These are phyloP conservation scores for Chalaropsis thielavioides DNA, from an alignment of 2,329 filamentous ascomycete species.

Conservation along the genomic window DNA sequence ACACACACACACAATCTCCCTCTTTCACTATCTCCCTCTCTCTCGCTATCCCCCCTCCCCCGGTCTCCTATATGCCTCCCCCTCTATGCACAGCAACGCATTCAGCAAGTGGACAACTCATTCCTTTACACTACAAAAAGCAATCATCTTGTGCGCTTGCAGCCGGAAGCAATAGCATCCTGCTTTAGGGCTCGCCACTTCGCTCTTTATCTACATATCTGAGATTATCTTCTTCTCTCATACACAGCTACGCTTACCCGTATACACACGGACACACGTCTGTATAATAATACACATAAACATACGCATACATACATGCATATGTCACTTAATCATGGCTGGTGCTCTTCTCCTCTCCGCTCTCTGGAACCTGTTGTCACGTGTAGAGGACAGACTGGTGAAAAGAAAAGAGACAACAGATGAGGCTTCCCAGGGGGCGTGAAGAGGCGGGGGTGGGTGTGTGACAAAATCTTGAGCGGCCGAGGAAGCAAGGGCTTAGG, in stretches of 20 bases:
- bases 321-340: background rate
- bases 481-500: too few relatives aligned
- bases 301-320: background rate
- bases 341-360: background rate
- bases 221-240: too few relatives aligned
- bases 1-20: too few relatives aligned
- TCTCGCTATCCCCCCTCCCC: background rate
- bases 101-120: background rate
- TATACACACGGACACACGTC: too few relatives aligned
- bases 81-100: background rate
- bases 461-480: too few relatives aligned
- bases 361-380: background rate
- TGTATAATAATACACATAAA: too few relatives aligned
- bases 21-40: too few relatives aligned
- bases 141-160: background rate
- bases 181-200: background rate
- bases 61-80: background rate
- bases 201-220: background rate
- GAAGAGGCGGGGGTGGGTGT: too few relatives aligned
- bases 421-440: too few relatives aligned
- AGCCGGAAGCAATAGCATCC: background rate
- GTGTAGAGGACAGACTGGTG: background rate
- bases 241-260: too few relatives aligned
- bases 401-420: too few relatives aligned
- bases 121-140: background rate